A percentile compares a stretch with the other conserved stretches of the same genome.
phyloP scores from a whole-genome alignment of 345 rosid genomes.

The Camelina sativa region DNA sequence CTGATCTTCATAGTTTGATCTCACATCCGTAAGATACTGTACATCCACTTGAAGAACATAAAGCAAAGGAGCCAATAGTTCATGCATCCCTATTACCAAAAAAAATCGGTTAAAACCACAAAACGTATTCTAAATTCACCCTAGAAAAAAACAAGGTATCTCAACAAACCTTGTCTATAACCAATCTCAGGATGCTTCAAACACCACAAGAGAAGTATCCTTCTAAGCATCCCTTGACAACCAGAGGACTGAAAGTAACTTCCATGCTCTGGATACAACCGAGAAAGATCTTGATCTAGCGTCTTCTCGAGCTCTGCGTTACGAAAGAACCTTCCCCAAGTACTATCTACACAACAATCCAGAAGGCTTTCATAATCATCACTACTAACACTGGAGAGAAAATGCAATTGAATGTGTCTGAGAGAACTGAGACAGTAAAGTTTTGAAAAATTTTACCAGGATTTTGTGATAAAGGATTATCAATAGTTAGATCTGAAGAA shows the following conservation, averaged over 20 bases:
- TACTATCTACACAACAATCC: conserved; percentile 71
- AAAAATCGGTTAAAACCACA: neutral
- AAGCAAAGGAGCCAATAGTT: conserved; percentile 90
- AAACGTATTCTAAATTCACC: neutral
- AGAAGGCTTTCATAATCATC: neutral
- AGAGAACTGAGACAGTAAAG: conserved; percentile 3
- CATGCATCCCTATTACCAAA: conserved; percentile 85
- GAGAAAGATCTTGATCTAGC: conserved; percentile 90
- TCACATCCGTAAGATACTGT: conserved; percentile 74
- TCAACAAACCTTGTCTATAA: conserved; percentile 85
- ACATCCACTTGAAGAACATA: conserved; percentile 94
- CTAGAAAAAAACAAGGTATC: neutral
- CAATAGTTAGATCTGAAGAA: conserved; percentile 70
- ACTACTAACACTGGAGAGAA: neutral
- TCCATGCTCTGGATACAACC: conserved; percentile 94
- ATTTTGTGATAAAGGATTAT: conserved; percentile 94
- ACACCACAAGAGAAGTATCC: conserved; percentile 92
- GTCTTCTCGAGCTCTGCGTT: conserved; percentile 95
- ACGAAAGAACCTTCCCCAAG: conserved; percentile 95
- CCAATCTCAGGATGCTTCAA: conserved; percentile 87
- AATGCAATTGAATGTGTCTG: neutral
- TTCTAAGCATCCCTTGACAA: conserved; percentile 94
- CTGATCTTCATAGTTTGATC: conserved; percentile 79
- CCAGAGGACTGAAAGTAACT: conserved; percentile 94
- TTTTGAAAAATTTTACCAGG: conserved; percentile 60